phyloP scores from a whole-genome alignment of 2,329 filamentous ascomycete species.

The Claviceps africana region DNA sequence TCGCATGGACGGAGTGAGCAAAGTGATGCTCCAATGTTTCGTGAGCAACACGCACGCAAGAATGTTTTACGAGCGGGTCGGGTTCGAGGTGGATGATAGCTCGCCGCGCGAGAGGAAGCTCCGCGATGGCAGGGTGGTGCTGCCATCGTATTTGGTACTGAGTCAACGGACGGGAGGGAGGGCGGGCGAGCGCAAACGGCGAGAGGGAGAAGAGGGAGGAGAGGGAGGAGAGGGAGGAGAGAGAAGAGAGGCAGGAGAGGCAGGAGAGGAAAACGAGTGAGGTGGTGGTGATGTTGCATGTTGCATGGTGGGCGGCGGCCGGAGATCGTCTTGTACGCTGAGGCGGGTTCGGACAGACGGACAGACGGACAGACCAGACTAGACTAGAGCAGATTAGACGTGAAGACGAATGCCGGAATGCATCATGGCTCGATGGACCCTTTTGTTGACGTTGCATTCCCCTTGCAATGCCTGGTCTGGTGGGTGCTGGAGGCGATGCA shows the following conservation, averaged over 20 bases:
- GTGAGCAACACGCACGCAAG: conserved; percentile 42
- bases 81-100: conserved; percentile 40
- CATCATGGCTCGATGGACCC: too few relatives aligned
- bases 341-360: too few relatives aligned
- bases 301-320: background rate
- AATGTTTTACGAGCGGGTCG: conserved; percentile 46
- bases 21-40: conserved; percentile 66
- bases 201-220: background rate
- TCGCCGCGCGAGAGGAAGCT: conserved; percentile 40
- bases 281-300: too few relatives aligned
- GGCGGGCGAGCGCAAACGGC: background rate
- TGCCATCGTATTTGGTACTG: conserved; percentile 46
- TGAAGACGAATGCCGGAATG: too few relatives aligned
- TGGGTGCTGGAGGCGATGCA: too few relatives aligned
- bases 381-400: too few relatives aligned
- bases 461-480: too few relatives aligned
- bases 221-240: background rate
- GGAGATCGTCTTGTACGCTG: background rate
- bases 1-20: conserved; percentile 40
- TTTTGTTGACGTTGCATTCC: too few relatives aligned
- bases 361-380: too few relatives aligned
- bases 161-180: conserved; percentile 28
- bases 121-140: conserved; percentile 37
- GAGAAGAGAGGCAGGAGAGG: background rate
- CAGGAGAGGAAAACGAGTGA: too few relatives aligned